Conservation (phyloP, 2,329 filamentous ascomycete genomes). For the Verticillium alfalfae region DNA sequence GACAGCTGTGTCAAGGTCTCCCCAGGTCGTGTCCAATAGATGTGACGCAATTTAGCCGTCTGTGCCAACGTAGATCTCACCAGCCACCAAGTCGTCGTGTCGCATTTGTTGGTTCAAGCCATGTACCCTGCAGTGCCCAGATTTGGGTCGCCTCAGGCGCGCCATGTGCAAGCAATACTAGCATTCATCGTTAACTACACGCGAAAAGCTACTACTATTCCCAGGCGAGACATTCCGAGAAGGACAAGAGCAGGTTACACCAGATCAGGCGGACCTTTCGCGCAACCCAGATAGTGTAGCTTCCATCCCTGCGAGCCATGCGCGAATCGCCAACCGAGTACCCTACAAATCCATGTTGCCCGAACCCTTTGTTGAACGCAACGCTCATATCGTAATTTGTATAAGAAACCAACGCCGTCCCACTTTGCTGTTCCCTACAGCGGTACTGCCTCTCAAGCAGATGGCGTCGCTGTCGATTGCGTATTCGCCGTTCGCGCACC, state of each 20-base stretch:
- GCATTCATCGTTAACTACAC: neutral
- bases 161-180: neutral
- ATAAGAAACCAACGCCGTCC: neutral
- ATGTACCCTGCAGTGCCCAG: neutral
- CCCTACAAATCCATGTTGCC: neutral
- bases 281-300: neutral
- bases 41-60: neutral
- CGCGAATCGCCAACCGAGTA: neutral
- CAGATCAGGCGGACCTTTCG: neutral
- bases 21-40: neutral
- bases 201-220: neutral
- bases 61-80: neutral
- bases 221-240: neutral
- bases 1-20: neutral
- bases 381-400: neutral
- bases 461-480: neutral
- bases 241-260: neutral
- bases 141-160: neutral
- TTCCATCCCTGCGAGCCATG: neutral
- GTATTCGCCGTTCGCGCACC: neutral
- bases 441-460: neutral
- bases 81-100: neutral
- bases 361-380: neutral
- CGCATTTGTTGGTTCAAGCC: neutral
- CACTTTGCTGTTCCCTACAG: neutral